Evolutionary conservation across 176 grass and related monocot species (phyloP).

Genomic region (barley (Hordeum vulgare)): DNA sequence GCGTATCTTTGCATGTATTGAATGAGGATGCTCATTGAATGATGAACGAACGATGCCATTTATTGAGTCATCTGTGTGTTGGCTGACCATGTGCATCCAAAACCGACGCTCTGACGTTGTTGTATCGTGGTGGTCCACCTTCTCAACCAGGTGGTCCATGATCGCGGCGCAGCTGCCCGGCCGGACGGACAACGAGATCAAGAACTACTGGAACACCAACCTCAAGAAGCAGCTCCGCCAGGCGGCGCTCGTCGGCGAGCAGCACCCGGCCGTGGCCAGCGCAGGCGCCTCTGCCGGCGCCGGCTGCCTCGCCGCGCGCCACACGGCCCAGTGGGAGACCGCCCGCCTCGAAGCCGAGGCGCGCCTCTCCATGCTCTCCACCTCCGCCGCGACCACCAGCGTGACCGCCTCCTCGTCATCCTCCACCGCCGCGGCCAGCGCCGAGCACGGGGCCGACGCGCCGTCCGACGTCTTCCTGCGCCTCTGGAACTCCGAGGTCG

Average conservation of each 20-base stretch:
- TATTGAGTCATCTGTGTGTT: neutral
- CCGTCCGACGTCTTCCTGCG: conserved; percentile 70
- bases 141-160: conserved; percentile 82
- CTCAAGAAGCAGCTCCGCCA: conserved; percentile 80
- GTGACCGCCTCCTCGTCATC: conserved; percentile 20
- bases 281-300: neutral
- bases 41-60: neutral
- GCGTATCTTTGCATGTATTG: neutral
- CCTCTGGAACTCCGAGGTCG: conserved; percentile 91
- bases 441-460: neutral
- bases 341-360: conserved; percentile 85
- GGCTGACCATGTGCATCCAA: neutral
- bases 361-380: conserved; percentile 68
- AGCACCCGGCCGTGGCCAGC: neutral
- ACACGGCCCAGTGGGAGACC: conserved; percentile 91
- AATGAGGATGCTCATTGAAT: neutral
- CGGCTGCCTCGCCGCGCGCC: conserved; percentile 40
- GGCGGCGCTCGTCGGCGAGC: conserved; percentile 28
- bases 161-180: conserved; percentile 89
- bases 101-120: neutral
- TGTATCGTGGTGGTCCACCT: neutral
- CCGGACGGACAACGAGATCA: conserved; percentile 94
- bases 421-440: neutral
- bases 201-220: conserved; percentile 99
- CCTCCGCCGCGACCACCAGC: conserved; percentile 26